phyloP scores from a whole-genome alignment of 2,329 filamentous ascomycete species.

The Helicocarpus griseus region DNA sequence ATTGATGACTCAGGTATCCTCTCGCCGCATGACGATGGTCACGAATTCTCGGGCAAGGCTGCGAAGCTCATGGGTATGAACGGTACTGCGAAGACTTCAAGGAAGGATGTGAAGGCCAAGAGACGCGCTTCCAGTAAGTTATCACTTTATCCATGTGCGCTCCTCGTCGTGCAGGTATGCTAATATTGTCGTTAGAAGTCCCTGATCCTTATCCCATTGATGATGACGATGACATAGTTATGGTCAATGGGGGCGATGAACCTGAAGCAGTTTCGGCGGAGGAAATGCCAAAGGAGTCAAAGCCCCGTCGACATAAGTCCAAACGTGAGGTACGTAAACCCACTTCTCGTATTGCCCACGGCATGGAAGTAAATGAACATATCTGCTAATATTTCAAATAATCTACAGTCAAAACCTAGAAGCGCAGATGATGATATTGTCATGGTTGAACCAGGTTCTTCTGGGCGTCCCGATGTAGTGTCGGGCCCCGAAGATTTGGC shows the following conservation, averaged over 20 bases:
- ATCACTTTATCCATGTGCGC: not conserved
- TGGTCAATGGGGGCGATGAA: conserved; percentile 43
- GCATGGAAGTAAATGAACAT: not conserved
- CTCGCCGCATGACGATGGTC: conserved; percentile 60
- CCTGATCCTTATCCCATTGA: conserved; percentile 54
- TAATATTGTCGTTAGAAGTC: conserved; percentile 15
- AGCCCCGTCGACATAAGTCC: conserved; percentile 22
- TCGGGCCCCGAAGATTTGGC: conserved; percentile 43
- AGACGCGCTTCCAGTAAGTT: conserved; percentile 3
- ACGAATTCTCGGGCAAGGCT: conserved; percentile 62
- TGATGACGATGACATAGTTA: conserved; percentile 55
- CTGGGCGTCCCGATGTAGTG: conserved; percentile 35
- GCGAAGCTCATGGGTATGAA: conserved; percentile 63
- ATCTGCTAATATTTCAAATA: conserved; percentile 9
- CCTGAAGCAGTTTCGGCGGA: conserved; percentile 23
- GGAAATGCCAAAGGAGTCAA: conserved; percentile 24
- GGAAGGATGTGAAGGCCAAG: conserved; percentile 22
- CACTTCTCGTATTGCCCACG: not conserved
- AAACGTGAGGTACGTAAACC: conserved; percentile 27
- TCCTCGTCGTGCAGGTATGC: not conserved
- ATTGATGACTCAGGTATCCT: conserved; percentile 52
- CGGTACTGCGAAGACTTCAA: conserved; percentile 37
- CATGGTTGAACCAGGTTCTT: conserved; percentile 42
- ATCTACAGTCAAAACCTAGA: conserved; percentile 24
- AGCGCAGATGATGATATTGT: conserved; percentile 42